A percentile compares a stretch with the other conserved stretches of the same genome.
These are phyloP conservation scores for Termitomyces sp. DNA, from an alignment of 1,284 basidiomycete genomes.

Conservation along the genomic window DNA sequence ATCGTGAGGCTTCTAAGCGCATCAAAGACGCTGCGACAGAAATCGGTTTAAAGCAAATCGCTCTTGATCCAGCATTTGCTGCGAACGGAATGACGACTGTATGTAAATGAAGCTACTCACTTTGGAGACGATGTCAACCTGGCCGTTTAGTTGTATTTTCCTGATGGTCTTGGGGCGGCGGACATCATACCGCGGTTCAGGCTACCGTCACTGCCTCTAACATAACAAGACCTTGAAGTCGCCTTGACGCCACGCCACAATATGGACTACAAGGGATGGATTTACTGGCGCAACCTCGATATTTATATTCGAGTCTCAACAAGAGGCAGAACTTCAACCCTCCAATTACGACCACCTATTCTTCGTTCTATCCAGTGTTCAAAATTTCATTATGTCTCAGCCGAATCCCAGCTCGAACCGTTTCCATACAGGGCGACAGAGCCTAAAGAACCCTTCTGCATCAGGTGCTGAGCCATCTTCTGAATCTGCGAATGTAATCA, in stretches of 20 bases:
- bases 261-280: neutral
- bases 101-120: slow-evolving; percentile 17
- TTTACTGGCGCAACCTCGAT: neutral
- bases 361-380: neutral
- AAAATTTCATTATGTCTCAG: neutral
- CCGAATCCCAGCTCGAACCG: neutral
- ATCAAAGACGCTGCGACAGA: slow-evolving; percentile 69
- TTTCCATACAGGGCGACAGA: neutral
- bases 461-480: neutral
- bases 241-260: neutral
- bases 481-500: too few relatives aligned
- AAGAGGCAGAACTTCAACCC: neutral
- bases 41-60: slow-evolving; percentile 75
- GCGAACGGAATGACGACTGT: slow-evolving; percentile 94
- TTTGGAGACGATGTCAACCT: neutral
- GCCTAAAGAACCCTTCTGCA: neutral
- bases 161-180: slow-evolving; percentile 65
- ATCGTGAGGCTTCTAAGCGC: slow-evolving; percentile 68
- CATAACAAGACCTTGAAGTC: neutral
- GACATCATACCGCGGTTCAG: slow-evolving; percentile 74
- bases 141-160: slow-evolving; percentile 60
- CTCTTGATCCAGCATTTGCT: slow-evolving; percentile 55
- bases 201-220: neutral
- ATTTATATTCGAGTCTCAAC: neutral
- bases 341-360: neutral